Conservation (phyloP, 2,329 filamentous ascomycete species). For the Didymella segeticola region DNA sequence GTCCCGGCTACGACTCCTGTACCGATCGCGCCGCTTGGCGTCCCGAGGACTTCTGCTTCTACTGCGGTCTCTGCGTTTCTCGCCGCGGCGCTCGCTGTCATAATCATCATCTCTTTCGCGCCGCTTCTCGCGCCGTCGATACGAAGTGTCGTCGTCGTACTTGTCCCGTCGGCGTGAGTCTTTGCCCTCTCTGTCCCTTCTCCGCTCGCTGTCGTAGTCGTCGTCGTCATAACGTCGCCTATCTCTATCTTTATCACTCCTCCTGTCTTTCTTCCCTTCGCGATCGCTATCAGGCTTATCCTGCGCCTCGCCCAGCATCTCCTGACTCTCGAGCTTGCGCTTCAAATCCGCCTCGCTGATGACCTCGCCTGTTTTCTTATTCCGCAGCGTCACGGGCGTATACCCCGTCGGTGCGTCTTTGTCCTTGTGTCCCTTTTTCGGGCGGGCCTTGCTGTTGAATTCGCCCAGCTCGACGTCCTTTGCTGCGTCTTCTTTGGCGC, state of each 20-base stretch:
- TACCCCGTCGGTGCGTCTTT: conserved; percentile 59
- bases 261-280: conserved; percentile 26
- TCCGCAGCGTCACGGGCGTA: conserved; percentile 66
- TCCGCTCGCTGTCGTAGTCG: conserved; percentile 18
- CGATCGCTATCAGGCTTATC: conserved; percentile 26
- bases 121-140: conserved; percentile 26
- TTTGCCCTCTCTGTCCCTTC: conserved; percentile 26
- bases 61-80: conserved; percentile 26
- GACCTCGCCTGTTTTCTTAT: conserved; percentile 67
- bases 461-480: conserved; percentile 73
- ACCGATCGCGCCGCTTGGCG: conserved; percentile 32
- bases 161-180: conserved; percentile 20
- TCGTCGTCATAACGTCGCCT: no score
- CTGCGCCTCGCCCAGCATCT: conserved; percentile 49
- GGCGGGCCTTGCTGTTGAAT: conserved; percentile 65
- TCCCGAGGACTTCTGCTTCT: conserved; percentile 37
- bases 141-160: conserved; percentile 21
- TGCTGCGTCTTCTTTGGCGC: conserved; percentile 77
- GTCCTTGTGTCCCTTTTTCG: conserved; percentile 55
- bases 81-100: conserved; percentile 29
- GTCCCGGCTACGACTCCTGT: conserved; percentile 36
- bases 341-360: conserved; percentile 69
- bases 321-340: conserved; percentile 57
- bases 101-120: conserved; percentile 24
- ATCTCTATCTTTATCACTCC: conserved; percentile 29